Percentiles rank a stretch among this genome's conserved stretches.
Evolutionary conservation across 768 basidiomycete genomes (phyloP).

Genomic region (Kwoniella shandongensis): DNA sequence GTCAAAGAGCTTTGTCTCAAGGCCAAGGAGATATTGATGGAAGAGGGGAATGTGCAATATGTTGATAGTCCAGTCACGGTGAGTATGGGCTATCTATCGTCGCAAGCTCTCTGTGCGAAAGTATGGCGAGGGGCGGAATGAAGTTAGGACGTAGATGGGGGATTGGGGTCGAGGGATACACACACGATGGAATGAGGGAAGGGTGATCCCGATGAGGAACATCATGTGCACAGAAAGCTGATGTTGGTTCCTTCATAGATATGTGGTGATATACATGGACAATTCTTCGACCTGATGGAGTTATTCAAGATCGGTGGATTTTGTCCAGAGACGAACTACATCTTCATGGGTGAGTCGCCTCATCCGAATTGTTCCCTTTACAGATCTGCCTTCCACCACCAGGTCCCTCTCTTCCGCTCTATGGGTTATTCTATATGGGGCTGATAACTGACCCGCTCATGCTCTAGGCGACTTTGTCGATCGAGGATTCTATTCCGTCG

Average conservation of each 20-base stretch:
- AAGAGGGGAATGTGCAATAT: constrained; percentile 95
- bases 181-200: no score
- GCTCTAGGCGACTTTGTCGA: constrained; percentile 93
- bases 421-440: no score
- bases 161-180: no score
- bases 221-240: not conserved
- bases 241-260: constrained; percentile 44
- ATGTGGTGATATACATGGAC: constrained; percentile 90
- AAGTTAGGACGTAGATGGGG: no score
- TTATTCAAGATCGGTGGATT: constrained; percentile 79
- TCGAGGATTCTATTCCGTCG: constrained; percentile 90
- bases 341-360: constrained; percentile 72
- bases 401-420: not conserved
- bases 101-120: not conserved
- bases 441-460: not conserved
- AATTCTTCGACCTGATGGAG: constrained; percentile 92
- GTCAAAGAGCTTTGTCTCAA: constrained; percentile 94
- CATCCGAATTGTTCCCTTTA: no score
- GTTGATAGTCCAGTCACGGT: constrained; percentile 91
- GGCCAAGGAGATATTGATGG: constrained; percentile 92
- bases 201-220: no score
- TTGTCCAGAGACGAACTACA: constrained; percentile 87
- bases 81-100: constrained; percentile 13
- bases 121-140: no score
- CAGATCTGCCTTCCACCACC: not conserved